Percentiles rank a stretch among this genome's conserved stretches.
These are phyloP conservation scores for Blepharisma stoltei DNA, from an alignment of 73 alveolate genomes.

Conservation along the genomic window DNA sequence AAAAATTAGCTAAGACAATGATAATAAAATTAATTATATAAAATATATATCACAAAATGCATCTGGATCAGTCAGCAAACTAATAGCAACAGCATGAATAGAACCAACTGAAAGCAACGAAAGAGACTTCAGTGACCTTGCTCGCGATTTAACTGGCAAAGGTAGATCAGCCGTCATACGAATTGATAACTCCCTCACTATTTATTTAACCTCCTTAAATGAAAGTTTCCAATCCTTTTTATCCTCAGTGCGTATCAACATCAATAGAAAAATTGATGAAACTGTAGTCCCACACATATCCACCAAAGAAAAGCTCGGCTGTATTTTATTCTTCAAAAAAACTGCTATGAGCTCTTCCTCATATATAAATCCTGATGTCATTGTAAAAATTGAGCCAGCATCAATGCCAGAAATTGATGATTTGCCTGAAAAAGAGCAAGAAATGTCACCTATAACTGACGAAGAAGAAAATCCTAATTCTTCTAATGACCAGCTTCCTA, in stretches of 20 bases:
- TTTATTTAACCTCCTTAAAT: not conserved
- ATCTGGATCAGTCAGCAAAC: not conserved
- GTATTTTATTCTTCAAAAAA: not conserved
- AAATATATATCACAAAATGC: constrained; percentile 23
- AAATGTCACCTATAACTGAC: constrained; percentile 8
- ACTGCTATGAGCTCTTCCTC: not conserved
- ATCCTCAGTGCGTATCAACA: not conserved
- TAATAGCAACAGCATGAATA: constrained; percentile 19
- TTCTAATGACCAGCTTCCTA: not conserved
- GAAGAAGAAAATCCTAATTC: not conserved
- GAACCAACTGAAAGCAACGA: constrained; percentile 8
- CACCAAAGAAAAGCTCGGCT: constrained; percentile 12
- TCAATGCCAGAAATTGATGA: not conserved
- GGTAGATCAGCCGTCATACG: constrained; percentile 12
- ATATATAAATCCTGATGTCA: constrained; percentile 5
- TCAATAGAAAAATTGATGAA: constrained; percentile 18
- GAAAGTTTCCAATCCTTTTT: constrained; percentile 8
- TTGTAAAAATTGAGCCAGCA: constrained; percentile 17
- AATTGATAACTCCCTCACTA: constrained; percentile 23
- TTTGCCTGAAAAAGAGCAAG: constrained; percentile 25
- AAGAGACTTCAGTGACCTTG: constrained; percentile 15
- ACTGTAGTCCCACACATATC: not conserved
- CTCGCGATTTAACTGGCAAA: not conserved
- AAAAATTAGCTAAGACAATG: too few relatives aligned
- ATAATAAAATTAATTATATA: too few relatives aligned